Evolutionary conservation across 768 basidiomycete species (phyloP), one percentile per base, ranked within the genome.

Genomic region (Cystobasidium ongulense): DNA sequence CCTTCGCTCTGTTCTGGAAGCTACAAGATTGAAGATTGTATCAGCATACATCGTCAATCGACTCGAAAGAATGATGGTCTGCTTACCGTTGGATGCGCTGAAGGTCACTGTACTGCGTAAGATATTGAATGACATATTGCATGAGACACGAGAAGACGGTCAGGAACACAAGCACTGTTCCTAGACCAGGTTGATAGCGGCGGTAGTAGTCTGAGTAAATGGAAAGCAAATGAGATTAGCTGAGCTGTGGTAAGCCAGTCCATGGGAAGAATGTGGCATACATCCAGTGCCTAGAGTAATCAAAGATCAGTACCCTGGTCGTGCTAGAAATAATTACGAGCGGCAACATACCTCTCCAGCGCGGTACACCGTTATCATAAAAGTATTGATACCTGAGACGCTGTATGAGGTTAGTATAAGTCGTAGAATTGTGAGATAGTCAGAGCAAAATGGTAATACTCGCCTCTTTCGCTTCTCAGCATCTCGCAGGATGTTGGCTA

Each of bases 301-400:
- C 61, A 7, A 33, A 8, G n/a, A 61, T 35, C n/a, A 36, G 13
- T 29, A 18, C 27, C 36, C 46, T 11, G 35, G 31, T 27, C 1
- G 23, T 18, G 62, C 54, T 3, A 68, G 31, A 15, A 25, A 43
- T 10, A 23, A 23, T 4, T 7, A 25, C 13, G 1, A 18, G 52
- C 18, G 29, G 25, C 8, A 18, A 74, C 80, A 25, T 33, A 81
- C 82, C 95, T 76, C 94, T 85, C 95, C 95, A 99, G 80, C 86
- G 90, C 0, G 95, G 95, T 1, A 99, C 92, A 25, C 95, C 95
- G 75, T 97, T 97, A 82, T 95, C 93, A 84, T 90, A 90, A 85
- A 98, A 99, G 81, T 73, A 71, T 81, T 91, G 90, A 76, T 91
- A 91, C 77, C 91, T 91, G 75, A 23, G 35, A n/a, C n/a, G 35